Base-by-base conservation (phyloP, 805 yeast species). In the Myxozyma vanderwaltii region DNA sequence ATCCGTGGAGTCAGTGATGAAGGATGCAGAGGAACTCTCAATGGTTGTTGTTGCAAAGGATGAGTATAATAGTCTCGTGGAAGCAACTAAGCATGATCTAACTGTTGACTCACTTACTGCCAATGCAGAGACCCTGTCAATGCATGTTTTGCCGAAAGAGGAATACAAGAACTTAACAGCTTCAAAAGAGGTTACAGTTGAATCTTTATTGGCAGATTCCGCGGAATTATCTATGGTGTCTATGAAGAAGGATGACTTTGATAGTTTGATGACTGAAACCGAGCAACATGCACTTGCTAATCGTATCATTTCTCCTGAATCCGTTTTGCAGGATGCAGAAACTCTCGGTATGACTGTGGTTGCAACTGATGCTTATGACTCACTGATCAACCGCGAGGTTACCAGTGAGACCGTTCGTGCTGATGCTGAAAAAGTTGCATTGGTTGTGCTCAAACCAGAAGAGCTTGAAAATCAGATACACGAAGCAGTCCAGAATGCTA, bases 331-430 rank as follows among this genome's bases (percentile, higher is more conserved):
- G 13, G 63, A 61, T 45, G 65, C 63, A 6, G 68, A 63, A 3
- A 40, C 61, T 4, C 24, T 59, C 10, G 44, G 54, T 6, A 43
- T 55, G 51, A 63, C 64, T 8, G 54, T 67, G 5, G 59, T 74
- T 12, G 45, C 70, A 8, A 54, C 64, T 29, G 66, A 59, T 13
- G 70, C 64, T 23, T 64, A 67, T 45, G 52, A 51, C 13, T 39
- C 52, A 15, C 56, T 72, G 2, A 29, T 35, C 13, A 33, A 43
- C 29, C 53, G 53, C 1, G 58, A 39, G 2, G 31, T 54, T 23
- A 29, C 43, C 21, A 26, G 23, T 3, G 51, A 53, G 12, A 3
- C 51, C 1, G 51, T 53, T n/a, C 26, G 40, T 2, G 38, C 51
- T 6, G 56, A 53, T 39, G 56, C 46, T 4, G 44, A 33, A n/a